A percentile compares a stretch with the other conserved stretches of the same genome.
These are phyloP conservation scores for Rhizopogon vinicolor DNA, from an alignment of 768 basidiomycete genomes.

Conservation along the genomic window DNA sequence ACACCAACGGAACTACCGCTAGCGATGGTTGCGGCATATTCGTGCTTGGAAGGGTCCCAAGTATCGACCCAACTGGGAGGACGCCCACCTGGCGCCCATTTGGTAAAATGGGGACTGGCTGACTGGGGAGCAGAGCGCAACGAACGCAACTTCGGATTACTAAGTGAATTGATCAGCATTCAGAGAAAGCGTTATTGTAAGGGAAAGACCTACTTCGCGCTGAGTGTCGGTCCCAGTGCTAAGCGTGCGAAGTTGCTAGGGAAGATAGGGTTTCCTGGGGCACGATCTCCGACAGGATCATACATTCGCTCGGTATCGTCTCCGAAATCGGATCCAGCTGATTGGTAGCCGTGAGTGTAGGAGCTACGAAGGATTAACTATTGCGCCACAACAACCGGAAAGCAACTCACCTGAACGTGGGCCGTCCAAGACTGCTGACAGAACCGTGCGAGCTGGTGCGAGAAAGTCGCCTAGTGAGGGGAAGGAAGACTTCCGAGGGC, in stretches of 20 bases:
- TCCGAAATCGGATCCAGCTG: slow-evolving; percentile 16
- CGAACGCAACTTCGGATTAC: slow-evolving; percentile 21
- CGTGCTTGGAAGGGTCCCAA: slow-evolving; percentile 37
- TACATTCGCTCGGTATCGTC: slow-evolving; percentile 33
- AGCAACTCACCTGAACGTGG: slow-evolving; percentile 16
- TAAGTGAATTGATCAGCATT: slow-evolving; percentile 8
- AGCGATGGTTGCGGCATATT: slow-evolving; percentile 37
- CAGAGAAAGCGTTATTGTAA: not conserved
- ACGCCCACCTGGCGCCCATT: slow-evolving; percentile 23
- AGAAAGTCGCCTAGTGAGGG: slow-evolving; percentile 19
- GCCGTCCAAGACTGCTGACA: slow-evolving; percentile 20
- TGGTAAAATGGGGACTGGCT: slow-evolving; percentile 18
- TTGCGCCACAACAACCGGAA: not conserved
- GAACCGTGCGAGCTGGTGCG: slow-evolving; percentile 22
- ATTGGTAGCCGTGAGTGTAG: slow-evolving; percentile 2
- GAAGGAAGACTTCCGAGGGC: slow-evolving; percentile 15
- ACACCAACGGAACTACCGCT: slow-evolving; percentile 30
- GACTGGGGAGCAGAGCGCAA: slow-evolving; percentile 1
- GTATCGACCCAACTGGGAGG: slow-evolving; percentile 36
- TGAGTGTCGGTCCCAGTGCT: slow-evolving; percentile 59
- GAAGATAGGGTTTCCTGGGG: slow-evolving; percentile 75
- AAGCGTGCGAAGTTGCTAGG: slow-evolving; percentile 75
- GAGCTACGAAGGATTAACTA: slow-evolving; percentile 6
- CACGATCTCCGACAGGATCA: slow-evolving; percentile 56
- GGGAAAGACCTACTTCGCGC: slow-evolving; percentile 38